Percentiles rank a stretch among this genome's conserved stretches.
phyloP scores from a whole-genome alignment of 768 basidiomycete species.

The Tricholoma bakamatsutake region DNA sequence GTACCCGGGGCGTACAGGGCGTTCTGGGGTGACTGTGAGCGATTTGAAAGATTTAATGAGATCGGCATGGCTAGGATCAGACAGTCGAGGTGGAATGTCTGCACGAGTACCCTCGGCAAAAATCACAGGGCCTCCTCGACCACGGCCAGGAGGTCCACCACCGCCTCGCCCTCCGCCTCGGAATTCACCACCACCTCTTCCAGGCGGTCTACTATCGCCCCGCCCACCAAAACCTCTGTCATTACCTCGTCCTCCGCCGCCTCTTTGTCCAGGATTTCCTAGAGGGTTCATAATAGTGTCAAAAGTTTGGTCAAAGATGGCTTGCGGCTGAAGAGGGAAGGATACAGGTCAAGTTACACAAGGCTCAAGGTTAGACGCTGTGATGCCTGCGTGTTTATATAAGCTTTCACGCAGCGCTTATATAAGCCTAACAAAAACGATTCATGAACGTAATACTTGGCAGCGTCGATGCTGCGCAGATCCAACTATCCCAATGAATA shows the following conservation, averaged over 20 bases:
- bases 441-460: too few species aligned
- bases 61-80: constrained; percentile 25
- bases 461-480: too few species aligned
- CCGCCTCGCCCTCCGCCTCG: constrained; percentile 18
- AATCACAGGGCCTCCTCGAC: constrained; percentile 28
- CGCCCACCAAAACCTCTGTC: constrained; percentile 13
- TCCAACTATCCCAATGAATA: too few species aligned
- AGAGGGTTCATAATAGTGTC: constrained; percentile 11
- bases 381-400: not conserved
- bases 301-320: not conserved
- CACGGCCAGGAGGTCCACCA: constrained; percentile 19
- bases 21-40: constrained; percentile 25
- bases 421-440: not conserved
- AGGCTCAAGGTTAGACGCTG: not conserved
- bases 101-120: constrained; percentile 31
- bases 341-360: not conserved
- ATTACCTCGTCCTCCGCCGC: constrained; percentile 14
- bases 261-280: constrained; percentile 14
- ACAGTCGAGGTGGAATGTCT: constrained; percentile 30
- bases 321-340: constrained; percentile 2
- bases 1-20: constrained; percentile 52
- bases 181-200: constrained; percentile 21
- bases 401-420: not conserved
- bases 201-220: constrained; percentile 14
- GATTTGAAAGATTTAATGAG: constrained; percentile 35